phyloP scores from a whole-genome alignment of 2,329 filamentous ascomycete genomes.

The Diaporthe helianthi region DNA sequence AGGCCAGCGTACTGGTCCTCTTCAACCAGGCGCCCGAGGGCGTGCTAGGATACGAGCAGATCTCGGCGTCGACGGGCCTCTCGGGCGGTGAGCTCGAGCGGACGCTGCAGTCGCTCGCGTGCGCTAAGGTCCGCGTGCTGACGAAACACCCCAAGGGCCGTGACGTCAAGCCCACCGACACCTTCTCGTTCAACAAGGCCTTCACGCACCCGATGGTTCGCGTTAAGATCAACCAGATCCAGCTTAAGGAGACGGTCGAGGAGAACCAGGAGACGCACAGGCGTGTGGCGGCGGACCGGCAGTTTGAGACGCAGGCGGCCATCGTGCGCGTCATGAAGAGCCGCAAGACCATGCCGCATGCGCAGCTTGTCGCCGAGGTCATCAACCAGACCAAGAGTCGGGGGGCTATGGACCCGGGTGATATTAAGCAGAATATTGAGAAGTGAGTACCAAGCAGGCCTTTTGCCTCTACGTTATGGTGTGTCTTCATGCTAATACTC shows the following conservation, averaged over 20 bases:
- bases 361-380: constrained; percentile 88
- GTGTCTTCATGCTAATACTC: not conserved
- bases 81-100: constrained; percentile 81
- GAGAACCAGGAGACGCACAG: constrained; percentile 96
- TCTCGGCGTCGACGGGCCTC: constrained; percentile 77
- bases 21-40: constrained; percentile 77
- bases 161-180: constrained; percentile 80
- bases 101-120: constrained; percentile 93
- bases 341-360: constrained; percentile 83
- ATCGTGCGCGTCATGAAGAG: constrained; percentile 98
- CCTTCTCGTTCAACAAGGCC: constrained; percentile 78
- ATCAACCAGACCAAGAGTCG: constrained; percentile 88
- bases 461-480: not conserved
- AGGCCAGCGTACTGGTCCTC: constrained; percentile 86
- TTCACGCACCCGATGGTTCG: constrained; percentile 86
- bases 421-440: constrained; percentile 98
- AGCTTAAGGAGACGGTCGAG: constrained; percentile 92
- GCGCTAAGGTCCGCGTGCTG: constrained; percentile 85
- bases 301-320: constrained; percentile 96
- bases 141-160: constrained; percentile 84
- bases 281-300: constrained; percentile 84
- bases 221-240: constrained; percentile 98
- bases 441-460: constrained; percentile 69
- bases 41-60: constrained; percentile 76
- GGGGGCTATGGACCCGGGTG: constrained; percentile 81